Percentiles rank a stretch among this genome's conserved stretches.
phyloP scores from a whole-genome alignment of 2,329 filamentous ascomycete species.

The Juglanconis sp. region DNA sequence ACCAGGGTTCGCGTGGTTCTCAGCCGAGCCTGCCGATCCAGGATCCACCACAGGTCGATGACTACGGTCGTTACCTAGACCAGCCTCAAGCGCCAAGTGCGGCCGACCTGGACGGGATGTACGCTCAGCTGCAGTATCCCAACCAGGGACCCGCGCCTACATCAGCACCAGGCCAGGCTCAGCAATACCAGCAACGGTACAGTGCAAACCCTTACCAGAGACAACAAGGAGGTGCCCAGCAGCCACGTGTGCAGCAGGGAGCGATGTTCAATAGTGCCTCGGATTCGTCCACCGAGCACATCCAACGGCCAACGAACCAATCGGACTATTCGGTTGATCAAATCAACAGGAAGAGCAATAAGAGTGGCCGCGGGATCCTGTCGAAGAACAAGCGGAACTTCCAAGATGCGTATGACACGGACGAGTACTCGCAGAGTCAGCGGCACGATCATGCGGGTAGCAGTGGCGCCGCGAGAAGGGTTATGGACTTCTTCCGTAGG shows the following conservation, averaged over 20 bases:
- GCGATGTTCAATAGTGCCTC: slow-evolving; percentile 49
- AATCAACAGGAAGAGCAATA: slow-evolving; percentile 36
- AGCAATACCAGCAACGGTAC: slow-evolving; percentile 40
- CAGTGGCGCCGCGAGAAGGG: slow-evolving; percentile 81
- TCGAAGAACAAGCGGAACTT: slow-evolving; percentile 83
- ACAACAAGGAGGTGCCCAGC: slow-evolving; percentile 29
- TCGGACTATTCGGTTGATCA: slow-evolving; percentile 37
- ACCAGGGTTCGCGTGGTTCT: slow-evolving; percentile 44
- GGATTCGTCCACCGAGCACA: slow-evolving; percentile 50
- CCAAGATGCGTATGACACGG: slow-evolving; percentile 80
- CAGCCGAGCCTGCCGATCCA: slow-evolving; percentile 54
- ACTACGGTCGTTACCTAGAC: slow-evolving; percentile 35
- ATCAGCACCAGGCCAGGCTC: slow-evolving; percentile 29
- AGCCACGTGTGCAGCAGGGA: slow-evolving; percentile 45
- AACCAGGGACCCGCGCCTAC: slow-evolving; percentile 24
- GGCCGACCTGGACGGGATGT: slow-evolving; percentile 29
- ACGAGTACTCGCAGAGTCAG: slow-evolving; percentile 49
- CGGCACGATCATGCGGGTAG: slow-evolving; percentile 69
- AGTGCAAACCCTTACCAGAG: slow-evolving; percentile 36
- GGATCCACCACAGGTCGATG: slow-evolving; percentile 38
- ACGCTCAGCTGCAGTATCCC: slow-evolving; percentile 29
- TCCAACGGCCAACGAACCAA: slow-evolving; percentile 41
- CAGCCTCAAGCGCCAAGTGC: slow-evolving; percentile 25
- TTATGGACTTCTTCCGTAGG: slow-evolving; percentile 97
- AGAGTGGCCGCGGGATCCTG: slow-evolving; percentile 51